Evolutionary conservation across 805 yeast species (phyloP), one percentile per base, ranked within the genome.

Genomic region (Kluyveromyces starmeri): DNA sequence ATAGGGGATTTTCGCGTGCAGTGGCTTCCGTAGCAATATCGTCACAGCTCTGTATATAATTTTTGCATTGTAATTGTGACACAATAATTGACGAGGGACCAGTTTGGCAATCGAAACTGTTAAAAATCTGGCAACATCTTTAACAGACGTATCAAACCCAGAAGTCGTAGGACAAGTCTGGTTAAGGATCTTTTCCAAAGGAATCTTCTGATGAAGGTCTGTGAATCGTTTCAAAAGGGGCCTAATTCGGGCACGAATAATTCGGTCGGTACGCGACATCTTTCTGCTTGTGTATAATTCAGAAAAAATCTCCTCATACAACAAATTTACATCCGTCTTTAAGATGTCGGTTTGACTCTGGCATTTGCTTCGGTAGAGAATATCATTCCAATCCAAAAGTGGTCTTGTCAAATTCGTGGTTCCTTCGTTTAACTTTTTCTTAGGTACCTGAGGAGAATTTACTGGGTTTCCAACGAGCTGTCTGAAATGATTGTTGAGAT

Each of bases 81-180:
- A 94, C 58, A 75, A 71, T 1, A 68, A 37, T 5, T 62, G 65
- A 1, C 44, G 15, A 0, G 86, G 83, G 15, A 80, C 57, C 0
- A 78, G 42, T 33, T 63, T 66, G 9, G 67, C 70, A 4, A 73
- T 35, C 0, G 76, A 34, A 0, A 61, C 47, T 2, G 68, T 41
- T 1, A 71, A 46, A 43, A 75, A 73, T 27, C 50, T 56, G 0
- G 67, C 43, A 0, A 80, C 74, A 0, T 40, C 27, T 8, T 42
- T 39, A 7, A 55, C 46, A 0, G 58, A 43, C 0, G 68, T 53
- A 1, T 63, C 53, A 15, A 53, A 35, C 0, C 56, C 59, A 9
- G 14, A 9, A 4, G 23, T 21, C 17, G 12, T 26, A 7, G 47
- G 46, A 35, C 49, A 43, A 2, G 44, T 14, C 7, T 32, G 30